Percentiles rank a stretch among this genome's conserved stretches.
These are phyloP conservation scores for Tulasnella calospora DNA, from an alignment of 768 basidiomycete genomes.

Conservation along the genomic window DNA sequence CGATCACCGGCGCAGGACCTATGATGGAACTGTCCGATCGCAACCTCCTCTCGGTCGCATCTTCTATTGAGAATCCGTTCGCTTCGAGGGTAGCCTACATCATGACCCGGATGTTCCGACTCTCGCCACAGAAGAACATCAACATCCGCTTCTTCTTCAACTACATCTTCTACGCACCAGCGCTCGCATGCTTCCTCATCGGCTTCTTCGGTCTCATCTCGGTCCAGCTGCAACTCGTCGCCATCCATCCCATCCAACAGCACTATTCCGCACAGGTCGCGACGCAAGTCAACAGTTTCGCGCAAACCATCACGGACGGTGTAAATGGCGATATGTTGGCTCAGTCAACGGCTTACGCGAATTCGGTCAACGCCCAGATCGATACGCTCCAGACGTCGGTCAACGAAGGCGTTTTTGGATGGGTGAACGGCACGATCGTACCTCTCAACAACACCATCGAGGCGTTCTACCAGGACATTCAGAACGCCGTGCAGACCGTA, in stretches of 20 bases:
- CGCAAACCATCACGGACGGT: conserved; percentile 62
- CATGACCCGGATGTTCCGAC: conserved; percentile 47
- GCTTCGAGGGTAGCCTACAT: conserved; percentile 59
- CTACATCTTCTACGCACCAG: conserved; percentile 88
- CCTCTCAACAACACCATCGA: conserved; percentile 82
- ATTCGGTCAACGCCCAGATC: conserved; percentile 67
- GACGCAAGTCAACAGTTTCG: conserved; percentile 58
- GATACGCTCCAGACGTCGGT: conserved; percentile 65
- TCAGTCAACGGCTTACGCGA: conserved; percentile 72
- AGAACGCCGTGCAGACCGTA: conserved; percentile 65
- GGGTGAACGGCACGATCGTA: conserved; percentile 87
- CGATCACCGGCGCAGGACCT: conserved; percentile 43
- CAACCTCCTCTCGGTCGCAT: conserved; percentile 71
- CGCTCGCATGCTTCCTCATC: conserved; percentile 84
- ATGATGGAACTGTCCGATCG: conserved; percentile 62
- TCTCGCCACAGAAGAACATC: conserved; percentile 58
- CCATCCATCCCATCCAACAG: conserved; percentile 64
- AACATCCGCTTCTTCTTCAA: conserved; percentile 83
- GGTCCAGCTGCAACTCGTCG: conserved; percentile 80
- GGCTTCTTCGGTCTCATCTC: conserved; percentile 86
- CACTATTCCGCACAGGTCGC: conserved; percentile 62
- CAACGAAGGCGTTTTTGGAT: conserved; percentile 86
- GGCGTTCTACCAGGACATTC: conserved; percentile 80
- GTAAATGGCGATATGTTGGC: conserved; percentile 82
- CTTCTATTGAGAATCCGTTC: conserved; percentile 65